Conservation (phyloP, 164 flowering plant genomes). For the Magnolia kwangsiensis region DNA sequence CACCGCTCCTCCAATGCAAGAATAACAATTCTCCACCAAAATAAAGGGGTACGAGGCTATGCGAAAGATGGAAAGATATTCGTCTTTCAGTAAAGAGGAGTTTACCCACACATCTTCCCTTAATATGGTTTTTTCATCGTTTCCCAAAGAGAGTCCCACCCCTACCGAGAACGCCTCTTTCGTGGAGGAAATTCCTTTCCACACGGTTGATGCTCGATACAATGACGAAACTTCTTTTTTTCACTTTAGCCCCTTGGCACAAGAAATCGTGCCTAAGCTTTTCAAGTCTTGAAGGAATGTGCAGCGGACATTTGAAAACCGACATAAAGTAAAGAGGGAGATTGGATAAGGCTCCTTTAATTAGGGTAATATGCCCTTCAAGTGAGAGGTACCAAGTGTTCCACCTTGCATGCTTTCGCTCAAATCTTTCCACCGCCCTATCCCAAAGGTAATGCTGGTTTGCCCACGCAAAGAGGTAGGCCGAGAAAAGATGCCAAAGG, state of each 20-base stretch:
- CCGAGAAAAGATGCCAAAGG: neutral
- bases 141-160: neutral
- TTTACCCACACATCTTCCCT: neutral
- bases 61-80: neutral
- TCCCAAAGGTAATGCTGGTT: neutral
- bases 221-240: neutral
- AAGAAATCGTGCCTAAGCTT: neutral
- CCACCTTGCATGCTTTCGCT: neutral
- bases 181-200: neutral
- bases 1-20: neutral
- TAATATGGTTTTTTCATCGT: neutral
- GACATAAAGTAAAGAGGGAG: neutral
- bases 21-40: neutral
- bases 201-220: neutral
- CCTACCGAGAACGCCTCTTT: neutral
- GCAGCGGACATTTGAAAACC: neutral
- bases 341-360: neutral
- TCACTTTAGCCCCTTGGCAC: neutral
- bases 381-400: neutral
- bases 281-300: neutral
- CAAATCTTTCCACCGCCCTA: neutral
- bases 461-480: neutral
- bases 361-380: neutral
- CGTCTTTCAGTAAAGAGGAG: neutral
- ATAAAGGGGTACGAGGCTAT: neutral